Evolutionary conservation across 2,329 filamentous ascomycete species (phyloP).

Genomic region (Alternaria postmessia): DNA sequence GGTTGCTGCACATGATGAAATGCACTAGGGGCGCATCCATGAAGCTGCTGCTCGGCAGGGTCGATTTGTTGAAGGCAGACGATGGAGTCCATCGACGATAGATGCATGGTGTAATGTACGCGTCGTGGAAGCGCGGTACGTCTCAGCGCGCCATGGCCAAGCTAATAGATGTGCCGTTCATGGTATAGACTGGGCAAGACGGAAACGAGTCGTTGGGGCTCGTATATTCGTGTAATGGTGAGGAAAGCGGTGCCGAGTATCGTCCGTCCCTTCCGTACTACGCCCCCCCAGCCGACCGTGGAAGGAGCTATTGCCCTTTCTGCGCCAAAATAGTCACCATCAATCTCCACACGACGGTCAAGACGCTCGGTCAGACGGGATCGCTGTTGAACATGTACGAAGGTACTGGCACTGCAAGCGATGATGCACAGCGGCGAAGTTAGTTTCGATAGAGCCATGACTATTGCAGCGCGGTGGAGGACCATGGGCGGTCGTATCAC

Average conservation of each 20-base stretch:
- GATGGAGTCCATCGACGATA: constrained; percentile 36
- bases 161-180: constrained; percentile 44
- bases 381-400: constrained; percentile 4
- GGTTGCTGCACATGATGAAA: constrained; percentile 29
- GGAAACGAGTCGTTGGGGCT: constrained; percentile 35
- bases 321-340: constrained; percentile 36
- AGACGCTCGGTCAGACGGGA: constrained; percentile 28
- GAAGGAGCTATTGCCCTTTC: constrained; percentile 27
- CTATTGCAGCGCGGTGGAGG: constrained; percentile 17
- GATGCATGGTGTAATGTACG: constrained; percentile 38
- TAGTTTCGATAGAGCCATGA: constrained; percentile 23
- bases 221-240: constrained; percentile 21
- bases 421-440: constrained; percentile 16
- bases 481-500: constrained; percentile 13
- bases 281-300: constrained; percentile 25
- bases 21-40: constrained; percentile 32
- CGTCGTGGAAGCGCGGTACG: constrained; percentile 44
- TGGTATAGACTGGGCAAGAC: constrained; percentile 33
- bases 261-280: constrained; percentile 33
- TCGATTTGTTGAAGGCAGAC: constrained; percentile 32
- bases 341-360: constrained; percentile 37
- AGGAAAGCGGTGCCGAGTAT: constrained; percentile 37
- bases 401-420: constrained; percentile 21
- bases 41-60: constrained; percentile 28
- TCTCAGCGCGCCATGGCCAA: constrained; percentile 43